Base-by-base conservation (phyloP, 108 stramenopile genomes). In the Hondaea fermentalgiana region DNA sequence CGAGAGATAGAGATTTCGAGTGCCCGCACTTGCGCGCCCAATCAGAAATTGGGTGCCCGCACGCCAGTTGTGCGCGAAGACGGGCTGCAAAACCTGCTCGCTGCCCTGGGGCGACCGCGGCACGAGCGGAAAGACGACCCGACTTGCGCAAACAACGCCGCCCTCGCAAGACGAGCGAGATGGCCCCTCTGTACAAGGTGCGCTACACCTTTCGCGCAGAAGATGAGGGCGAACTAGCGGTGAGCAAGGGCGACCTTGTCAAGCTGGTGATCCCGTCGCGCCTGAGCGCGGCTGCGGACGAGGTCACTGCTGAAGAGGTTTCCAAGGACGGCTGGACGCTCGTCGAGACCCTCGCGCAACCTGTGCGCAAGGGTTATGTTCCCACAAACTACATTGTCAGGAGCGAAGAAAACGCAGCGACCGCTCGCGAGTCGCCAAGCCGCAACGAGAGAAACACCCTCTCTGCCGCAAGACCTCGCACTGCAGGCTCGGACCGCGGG, bases 251-350 rank as follows among this genome's bases (percentile, higher is more conserved):
- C 5, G 76, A 83, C 51, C 49, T 83, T 45, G 45, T 83, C n/a
- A 47, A 53, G 49, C 51, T 83, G 44, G 76, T 53, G 49, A 45
- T 53, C 10, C 49, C 76, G 10, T 47, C 76, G n/a, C 14, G 76
- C 6, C 19, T 47, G 49, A 53, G 49, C 25, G 45, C 76, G 10
- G 12, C 45, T 2, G 76, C 19, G 45, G 49, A 83, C 51, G 76
- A 47, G 10, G 51, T 69, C 8, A 42, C 64, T 12, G 64, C 64
- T 0, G 64, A 69, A 17, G 42, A 42, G 25, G 35, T 69, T 17
- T 53, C 49, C 76, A 83, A 83, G 51, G 76, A 83, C 51, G 76
- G 76, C 45, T 83, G 76, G 76, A 83, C 76, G 17, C 51, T 83
- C 49, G 76, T 83, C 25, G 76, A 83, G 76, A 83, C 76, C 49